Percentiles rank a stretch among this genome's conserved stretches.
Evolutionary conservation across 306 rosid species (phyloP).

Genomic region (Abrus precatorius): DNA sequence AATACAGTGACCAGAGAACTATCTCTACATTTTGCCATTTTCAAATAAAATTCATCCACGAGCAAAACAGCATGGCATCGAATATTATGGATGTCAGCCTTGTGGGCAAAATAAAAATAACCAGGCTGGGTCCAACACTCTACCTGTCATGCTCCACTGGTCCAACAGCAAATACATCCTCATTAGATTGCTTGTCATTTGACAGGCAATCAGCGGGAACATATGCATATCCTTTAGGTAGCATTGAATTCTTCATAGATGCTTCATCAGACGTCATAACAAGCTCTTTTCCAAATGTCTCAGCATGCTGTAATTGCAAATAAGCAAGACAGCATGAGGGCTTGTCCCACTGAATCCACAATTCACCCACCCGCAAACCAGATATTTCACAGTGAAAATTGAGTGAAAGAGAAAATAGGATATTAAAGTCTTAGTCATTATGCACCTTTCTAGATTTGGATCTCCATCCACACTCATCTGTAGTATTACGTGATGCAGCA

Average conservation of each 20-base stretch:
- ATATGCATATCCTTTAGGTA: constrained; percentile 96
- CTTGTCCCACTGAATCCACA: constrained; percentile 24
- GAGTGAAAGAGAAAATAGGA: neutral
- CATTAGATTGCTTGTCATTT: constrained; percentile 74
- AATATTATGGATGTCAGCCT: constrained; percentile 49
- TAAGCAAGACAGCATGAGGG: constrained; percentile 45
- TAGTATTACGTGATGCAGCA: constrained; percentile 57
- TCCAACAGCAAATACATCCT: constrained; percentile 66
- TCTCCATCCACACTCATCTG: constrained; percentile 80
- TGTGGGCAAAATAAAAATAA: constrained; percentile 41
- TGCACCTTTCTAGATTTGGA: constrained; percentile 83
- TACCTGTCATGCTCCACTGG: constrained; percentile 70
- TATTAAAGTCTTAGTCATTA: neutral
- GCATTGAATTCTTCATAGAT: constrained; percentile 81
- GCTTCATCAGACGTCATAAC: constrained; percentile 99
- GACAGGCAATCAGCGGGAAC: constrained; percentile 96
- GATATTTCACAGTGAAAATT: neutral
- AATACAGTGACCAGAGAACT: constrained; percentile 47
- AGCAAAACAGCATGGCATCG: constrained; percentile 48
- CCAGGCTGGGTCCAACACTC: constrained; percentile 42
- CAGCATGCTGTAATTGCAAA: constrained; percentile 69
- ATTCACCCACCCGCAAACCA: constrained; percentile 30
- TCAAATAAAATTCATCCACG: constrained; percentile 31
- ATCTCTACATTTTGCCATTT: constrained; percentile 47
- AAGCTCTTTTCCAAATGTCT: constrained; percentile 88